Percentiles rank a stretch among this genome's conserved stretches.
phyloP scores from a whole-genome alignment of 169 alveolate genomes.

The Plasmodium ovale region DNA sequence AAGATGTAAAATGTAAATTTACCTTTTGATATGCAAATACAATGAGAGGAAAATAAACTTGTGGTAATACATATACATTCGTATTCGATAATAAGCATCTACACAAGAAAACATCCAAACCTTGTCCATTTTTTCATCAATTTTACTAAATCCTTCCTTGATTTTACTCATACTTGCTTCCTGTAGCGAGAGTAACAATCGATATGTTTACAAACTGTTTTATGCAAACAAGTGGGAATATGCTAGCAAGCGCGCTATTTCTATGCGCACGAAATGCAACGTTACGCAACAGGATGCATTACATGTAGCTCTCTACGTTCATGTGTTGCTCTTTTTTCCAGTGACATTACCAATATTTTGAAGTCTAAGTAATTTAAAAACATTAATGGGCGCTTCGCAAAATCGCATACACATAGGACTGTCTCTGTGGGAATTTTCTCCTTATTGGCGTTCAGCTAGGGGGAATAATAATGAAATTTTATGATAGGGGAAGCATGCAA shows the following conservation, averaged over 20 bases:
- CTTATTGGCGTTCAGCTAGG: slow-evolving; percentile 42
- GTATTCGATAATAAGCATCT: background rate
- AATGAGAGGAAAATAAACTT: background rate
- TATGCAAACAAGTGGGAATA: no score
- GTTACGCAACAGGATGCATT: no score
- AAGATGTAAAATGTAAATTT: background rate
- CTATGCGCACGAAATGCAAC: no score
- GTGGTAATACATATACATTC: background rate
- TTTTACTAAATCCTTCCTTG: slow-evolving; percentile 34
- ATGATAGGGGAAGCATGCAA: no score
- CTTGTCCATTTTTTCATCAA: slow-evolving; percentile 62
- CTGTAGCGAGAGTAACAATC: slow-evolving; percentile 20
- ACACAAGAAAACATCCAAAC: background rate
- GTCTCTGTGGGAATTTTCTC: slow-evolving; percentile 76
- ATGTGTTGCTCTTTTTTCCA: background rate
- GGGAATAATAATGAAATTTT: background rate
- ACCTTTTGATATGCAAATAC: background rate
- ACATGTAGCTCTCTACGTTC: background rate
- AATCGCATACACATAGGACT: slow-evolving; percentile 81
- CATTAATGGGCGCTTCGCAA: slow-evolving; percentile 83
- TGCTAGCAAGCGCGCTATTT: no score
- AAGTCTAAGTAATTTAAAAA: slow-evolving; percentile 79
- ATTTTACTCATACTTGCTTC: slow-evolving; percentile 48
- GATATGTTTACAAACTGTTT: no score
- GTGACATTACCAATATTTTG: slow-evolving; percentile 55